Percentiles rank a stretch among this genome's conserved stretches.
Evolutionary conservation across 768 basidiomycete species (phyloP).

Genomic region (Russula lepida): DNA sequence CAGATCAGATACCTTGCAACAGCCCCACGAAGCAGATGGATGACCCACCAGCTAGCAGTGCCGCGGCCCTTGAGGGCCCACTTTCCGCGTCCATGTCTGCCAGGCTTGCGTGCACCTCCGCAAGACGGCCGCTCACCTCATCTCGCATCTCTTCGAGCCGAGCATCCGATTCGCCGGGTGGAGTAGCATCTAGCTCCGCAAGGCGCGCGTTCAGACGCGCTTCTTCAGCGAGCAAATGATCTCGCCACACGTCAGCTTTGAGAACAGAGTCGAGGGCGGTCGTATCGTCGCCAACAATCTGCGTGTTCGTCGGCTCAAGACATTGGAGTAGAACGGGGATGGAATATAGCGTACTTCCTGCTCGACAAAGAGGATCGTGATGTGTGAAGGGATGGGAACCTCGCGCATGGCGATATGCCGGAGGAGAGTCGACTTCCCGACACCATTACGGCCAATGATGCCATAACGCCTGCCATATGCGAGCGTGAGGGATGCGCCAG

Average conservation of each 20-base stretch:
- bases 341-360: constrained; percentile 64
- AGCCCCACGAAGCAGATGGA: background rate
- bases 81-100: constrained; percentile 99
- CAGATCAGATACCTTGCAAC: background rate
- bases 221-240: constrained; percentile 85
- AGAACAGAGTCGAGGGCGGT: constrained; percentile 87
- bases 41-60: constrained; percentile 68
- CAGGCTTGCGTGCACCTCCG: constrained; percentile 82
- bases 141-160: constrained; percentile 79
- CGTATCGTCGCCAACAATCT: constrained; percentile 94
- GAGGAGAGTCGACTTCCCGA: constrained; percentile 94
- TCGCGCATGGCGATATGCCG: constrained; percentile 93
- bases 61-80: constrained; percentile 88
- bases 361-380: constrained; percentile 96
- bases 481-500: constrained; percentile 79
- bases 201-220: constrained; percentile 63
- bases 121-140: constrained; percentile 69
- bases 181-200: constrained; percentile 61
- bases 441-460: constrained; percentile 67
- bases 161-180: constrained; percentile 31
- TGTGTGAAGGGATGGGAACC: constrained; percentile 86
- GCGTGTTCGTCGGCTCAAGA: background rate
- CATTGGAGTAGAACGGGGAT: background rate
- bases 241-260: constrained; percentile 99
- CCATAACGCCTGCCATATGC: constrained; percentile 88